phyloP scores from a whole-genome alignment of 1,284 basidiomycete species.

The Tranzscheliella williamsii region DNA sequence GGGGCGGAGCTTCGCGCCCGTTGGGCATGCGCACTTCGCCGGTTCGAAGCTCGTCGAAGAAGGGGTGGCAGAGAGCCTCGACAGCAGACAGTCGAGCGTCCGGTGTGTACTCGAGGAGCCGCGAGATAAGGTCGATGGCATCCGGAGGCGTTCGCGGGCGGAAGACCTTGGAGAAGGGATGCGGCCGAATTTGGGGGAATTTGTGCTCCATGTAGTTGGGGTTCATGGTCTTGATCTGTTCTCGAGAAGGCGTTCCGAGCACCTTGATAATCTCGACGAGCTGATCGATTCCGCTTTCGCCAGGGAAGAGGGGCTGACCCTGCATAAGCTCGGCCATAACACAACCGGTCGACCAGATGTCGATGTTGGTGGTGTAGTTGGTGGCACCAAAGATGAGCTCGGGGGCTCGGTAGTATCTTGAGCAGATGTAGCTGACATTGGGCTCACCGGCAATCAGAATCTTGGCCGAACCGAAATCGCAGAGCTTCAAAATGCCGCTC shows the following conservation, averaged over 20 bases:
- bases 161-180: constrained; percentile 77
- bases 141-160: constrained; percentile 93
- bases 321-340: constrained; percentile 99
- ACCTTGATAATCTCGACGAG: constrained; percentile 99
- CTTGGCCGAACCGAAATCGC: constrained; percentile 98
- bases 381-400: constrained; percentile 99
- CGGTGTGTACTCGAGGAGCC: constrained; percentile 95
- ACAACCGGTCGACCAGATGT: constrained; percentile 99
- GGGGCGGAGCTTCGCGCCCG: constrained; percentile 87
- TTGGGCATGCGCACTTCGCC: constrained; percentile 87
- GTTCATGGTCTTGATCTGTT: constrained; percentile 99
- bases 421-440: constrained; percentile 99
- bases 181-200: constrained; percentile 97
- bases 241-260: constrained; percentile 92
- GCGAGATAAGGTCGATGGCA: constrained; percentile 92
- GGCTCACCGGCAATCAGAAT: constrained; percentile 96
- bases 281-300: constrained; percentile 98
- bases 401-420: constrained; percentile 97
- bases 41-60: constrained; percentile 91
- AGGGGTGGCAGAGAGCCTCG: constrained; percentile 80
- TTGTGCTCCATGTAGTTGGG: constrained; percentile 99
- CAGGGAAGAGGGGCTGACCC: constrained; percentile 96
- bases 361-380: constrained; percentile 99
- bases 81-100: constrained; percentile 85
- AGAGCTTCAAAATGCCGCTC: constrained; percentile 94